phyloP scores from a whole-genome alignment of 768 basidiomycete genomes.

The Boletus reticulatus region DNA sequence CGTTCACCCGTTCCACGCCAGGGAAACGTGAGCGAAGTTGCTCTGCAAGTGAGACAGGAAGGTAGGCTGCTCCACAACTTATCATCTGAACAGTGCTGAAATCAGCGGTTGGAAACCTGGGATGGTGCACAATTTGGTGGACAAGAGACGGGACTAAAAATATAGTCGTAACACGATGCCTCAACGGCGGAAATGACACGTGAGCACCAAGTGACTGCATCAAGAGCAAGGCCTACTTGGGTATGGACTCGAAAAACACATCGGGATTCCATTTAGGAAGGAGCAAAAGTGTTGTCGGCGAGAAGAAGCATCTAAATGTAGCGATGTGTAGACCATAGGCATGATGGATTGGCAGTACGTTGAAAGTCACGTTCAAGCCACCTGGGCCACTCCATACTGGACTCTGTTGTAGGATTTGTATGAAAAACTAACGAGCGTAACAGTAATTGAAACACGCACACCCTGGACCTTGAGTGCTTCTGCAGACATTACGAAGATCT shows the following conservation, averaged over 20 bases:
- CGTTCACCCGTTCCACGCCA: slow-evolving; percentile 32
- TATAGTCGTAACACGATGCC: slow-evolving; percentile 53
- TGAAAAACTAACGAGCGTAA: background rate
- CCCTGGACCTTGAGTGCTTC: slow-evolving; percentile 34
- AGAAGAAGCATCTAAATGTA: slow-evolving; percentile 46
- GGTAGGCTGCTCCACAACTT: slow-evolving; percentile 62
- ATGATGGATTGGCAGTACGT: slow-evolving; percentile 68
- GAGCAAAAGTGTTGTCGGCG: slow-evolving; percentile 48
- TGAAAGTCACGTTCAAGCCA: slow-evolving; percentile 48
- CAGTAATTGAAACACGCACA: slow-evolving; percentile 30
- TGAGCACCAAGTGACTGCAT: background rate
- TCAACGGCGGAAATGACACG: slow-evolving; percentile 22
- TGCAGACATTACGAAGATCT: slow-evolving; percentile 34
- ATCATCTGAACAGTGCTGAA: slow-evolving; percentile 47
- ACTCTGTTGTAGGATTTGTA: slow-evolving; percentile 28
- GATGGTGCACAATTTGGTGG: slow-evolving; percentile 63
- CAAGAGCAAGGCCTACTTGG: slow-evolving; percentile 45
- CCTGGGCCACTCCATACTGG: slow-evolving; percentile 40
- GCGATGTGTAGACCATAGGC: slow-evolving; percentile 57
- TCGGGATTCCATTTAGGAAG: slow-evolving; percentile 62
- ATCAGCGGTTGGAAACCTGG: slow-evolving; percentile 43
- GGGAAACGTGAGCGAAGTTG: slow-evolving; percentile 41
- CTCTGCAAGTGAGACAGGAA: slow-evolving; percentile 52
- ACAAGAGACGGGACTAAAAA: slow-evolving; percentile 60
- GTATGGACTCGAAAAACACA: slow-evolving; percentile 48